Evolutionary conservation across 148 eudicot species (phyloP), one percentile per base, ranked within the genome.

Genomic region (Agrostemma githago): DNA sequence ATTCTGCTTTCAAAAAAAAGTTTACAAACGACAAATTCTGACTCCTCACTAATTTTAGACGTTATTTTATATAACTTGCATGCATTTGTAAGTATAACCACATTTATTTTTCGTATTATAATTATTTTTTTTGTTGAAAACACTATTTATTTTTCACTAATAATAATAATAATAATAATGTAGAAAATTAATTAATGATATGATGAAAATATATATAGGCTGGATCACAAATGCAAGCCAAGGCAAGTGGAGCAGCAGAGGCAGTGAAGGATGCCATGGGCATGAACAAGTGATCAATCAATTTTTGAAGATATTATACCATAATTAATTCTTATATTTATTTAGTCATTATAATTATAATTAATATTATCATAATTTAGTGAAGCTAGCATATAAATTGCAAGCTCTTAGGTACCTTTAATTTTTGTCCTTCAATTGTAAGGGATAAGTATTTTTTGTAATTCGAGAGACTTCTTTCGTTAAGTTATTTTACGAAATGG

Each of bases 231-330:
- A 72, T 79, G 73, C 80, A 78, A 82, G 87, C 81, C 2, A 81
- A 65, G 63, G 91, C 89, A 15, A 78, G 79, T 48, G 81, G 76
- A 8, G 88, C 89, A 7, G 77, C 67, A 19, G 89, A 89, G 54
- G 76, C 89, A 51, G 82, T 79, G 3, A 89, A 89, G 78, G 70
- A 86, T 71, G 88, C 94, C 75, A 77, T 60, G 20, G 59, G 48
- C 68, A 74, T 66, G 69, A 66, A 66, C 41, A 26, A 66, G n/a
- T 0, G 6, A 38, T 0, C 2, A 64, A 2, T 2, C 69, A 6
- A 66, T 2, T 41, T 62, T 41, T 39, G 17, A 64, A 38, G 68
- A 64, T 12, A 26, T 26, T 26, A 26, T 26, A 26, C 34, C 34
- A 26, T 26, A 26, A 26, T 26, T 37, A 26, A 11, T 6, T 62